A percentile compares a stretch with the other conserved stretches of the same genome.
phyloP scores from a whole-genome alignment of 768 basidiomycete genomes.

The Pleurotus cornucopiae region DNA sequence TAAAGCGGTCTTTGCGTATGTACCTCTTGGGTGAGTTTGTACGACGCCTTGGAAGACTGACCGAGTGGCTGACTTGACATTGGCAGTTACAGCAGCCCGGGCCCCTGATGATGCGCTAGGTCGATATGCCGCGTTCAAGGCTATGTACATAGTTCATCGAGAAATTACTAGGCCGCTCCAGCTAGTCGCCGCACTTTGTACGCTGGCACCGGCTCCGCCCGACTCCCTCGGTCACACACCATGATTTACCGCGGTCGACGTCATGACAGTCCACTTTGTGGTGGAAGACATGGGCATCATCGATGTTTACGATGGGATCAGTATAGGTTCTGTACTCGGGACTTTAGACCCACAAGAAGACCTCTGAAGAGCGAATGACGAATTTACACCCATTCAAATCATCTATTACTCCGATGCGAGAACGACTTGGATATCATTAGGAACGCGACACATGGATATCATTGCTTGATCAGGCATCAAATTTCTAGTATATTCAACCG shows the following conservation, averaged over 20 bases:
- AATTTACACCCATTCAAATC: neutral
- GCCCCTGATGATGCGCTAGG: too few relatives aligned
- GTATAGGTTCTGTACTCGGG: neutral
- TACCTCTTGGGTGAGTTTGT: neutral
- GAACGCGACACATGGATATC: neutral
- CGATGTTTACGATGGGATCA: too few relatives aligned
- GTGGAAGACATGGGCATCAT: too few relatives aligned
- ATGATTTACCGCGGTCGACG: constrained; percentile 7
- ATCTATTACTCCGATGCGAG: constrained; percentile 3
- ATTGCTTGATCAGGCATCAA: neutral
- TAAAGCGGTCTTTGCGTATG: constrained; percentile 2
- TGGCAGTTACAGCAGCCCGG: too few relatives aligned
- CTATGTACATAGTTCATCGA: neutral
- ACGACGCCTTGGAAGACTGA: neutral
- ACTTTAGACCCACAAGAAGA: constrained; percentile 5
- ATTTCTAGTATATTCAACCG: neutral
- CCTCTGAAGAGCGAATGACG: neutral
- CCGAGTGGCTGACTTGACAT: neutral
- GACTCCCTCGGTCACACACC: constrained; percentile 2
- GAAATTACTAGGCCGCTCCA: neutral
- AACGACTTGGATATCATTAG: neutral
- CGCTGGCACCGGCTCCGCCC: constrained; percentile 4
- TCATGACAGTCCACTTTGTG: neutral
- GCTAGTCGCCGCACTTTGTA: neutral
- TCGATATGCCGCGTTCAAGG: neutral